A percentile compares a stretch with the other conserved stretches of the same genome.
Evolutionary conservation across 495 filamentous ascomycete genomes (phyloP).

Genomic region (Penicillium mononematosum): DNA sequence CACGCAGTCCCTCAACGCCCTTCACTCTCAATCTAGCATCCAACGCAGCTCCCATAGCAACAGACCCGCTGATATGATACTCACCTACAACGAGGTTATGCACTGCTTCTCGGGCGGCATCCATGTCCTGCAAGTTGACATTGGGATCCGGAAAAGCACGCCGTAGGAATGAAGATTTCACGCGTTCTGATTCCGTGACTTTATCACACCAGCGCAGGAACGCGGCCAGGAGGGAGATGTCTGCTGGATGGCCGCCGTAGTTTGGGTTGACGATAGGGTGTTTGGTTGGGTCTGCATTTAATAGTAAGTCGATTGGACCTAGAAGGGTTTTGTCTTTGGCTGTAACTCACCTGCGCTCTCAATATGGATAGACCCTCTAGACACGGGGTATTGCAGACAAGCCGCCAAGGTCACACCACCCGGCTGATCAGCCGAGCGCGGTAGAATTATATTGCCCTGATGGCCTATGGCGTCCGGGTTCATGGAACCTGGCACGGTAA

Average conservation of each 20-base stretch:
- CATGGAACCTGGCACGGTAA: constrained; percentile 21
- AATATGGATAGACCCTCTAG: constrained; percentile 58
- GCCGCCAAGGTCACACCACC: constrained; percentile 21
- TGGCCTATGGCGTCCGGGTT: constrained; percentile 20
- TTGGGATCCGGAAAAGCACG: constrained; percentile 21
- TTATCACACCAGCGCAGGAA: constrained; percentile 27
- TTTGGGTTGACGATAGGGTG: constrained; percentile 28
- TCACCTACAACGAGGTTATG: constrained; percentile 19
- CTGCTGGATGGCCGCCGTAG: constrained; percentile 36
- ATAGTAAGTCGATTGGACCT: background rate
- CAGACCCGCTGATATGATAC: constrained; percentile 47
- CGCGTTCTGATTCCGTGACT: constrained; percentile 16
- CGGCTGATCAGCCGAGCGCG: constrained; percentile 12
- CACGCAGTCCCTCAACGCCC: constrained; percentile 47
- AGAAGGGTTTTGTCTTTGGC: background rate
- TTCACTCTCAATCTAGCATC: constrained; percentile 48
- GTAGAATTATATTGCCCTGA: constrained; percentile 18
- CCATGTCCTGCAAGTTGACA: constrained; percentile 23
- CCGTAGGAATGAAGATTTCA: constrained; percentile 20
- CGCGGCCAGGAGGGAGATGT: constrained; percentile 38
- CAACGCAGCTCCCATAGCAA: constrained; percentile 56
- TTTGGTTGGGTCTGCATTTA: constrained; percentile 20
- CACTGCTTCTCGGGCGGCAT: constrained; percentile 18
- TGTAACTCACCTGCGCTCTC: constrained; percentile 23
- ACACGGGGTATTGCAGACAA: constrained; percentile 40